Conservation (phyloP, 2,329 filamentous ascomycete species). For the Parastagonospora avenae region DNA sequence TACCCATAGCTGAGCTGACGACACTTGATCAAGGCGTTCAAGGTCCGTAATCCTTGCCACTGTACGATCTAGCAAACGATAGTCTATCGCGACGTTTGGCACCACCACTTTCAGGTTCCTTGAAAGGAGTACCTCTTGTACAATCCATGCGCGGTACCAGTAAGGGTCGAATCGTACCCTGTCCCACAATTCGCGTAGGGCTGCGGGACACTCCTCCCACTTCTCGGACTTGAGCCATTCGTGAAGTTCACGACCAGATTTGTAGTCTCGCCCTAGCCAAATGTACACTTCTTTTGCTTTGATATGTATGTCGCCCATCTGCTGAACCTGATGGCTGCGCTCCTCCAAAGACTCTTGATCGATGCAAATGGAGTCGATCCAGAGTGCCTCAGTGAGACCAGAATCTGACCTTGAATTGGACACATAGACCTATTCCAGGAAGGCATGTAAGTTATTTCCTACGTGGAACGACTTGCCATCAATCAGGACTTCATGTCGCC, state of each 20-base stretch:
- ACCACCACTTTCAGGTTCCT: background rate
- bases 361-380: slow-evolving; percentile 18
- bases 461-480: background rate
- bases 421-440: background rate
- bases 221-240: background rate
- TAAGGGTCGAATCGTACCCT: background rate
- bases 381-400: background rate
- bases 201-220: background rate
- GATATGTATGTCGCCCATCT: slow-evolving; percentile 8
- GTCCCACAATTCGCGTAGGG: background rate
- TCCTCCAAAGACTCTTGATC: slow-evolving; percentile 9
- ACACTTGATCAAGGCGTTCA: background rate
- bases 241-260: background rate
- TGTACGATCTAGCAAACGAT: background rate
- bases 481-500: background rate
- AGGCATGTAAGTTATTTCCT: background rate
- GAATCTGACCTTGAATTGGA: background rate
- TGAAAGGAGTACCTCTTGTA: slow-evolving; percentile 2
- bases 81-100: background rate
- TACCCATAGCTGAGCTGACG: background rate
- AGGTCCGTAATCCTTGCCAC: background rate
- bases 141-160: slow-evolving; percentile 6
- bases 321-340: slow-evolving; percentile 9
- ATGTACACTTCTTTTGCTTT: slow-evolving; percentile 1
- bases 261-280: slow-evolving; percentile 6